These are phyloP conservation scores for Dendrothele bispora DNA, from an alignment of 768 basidiomycete species.

Conservation along the genomic window DNA sequence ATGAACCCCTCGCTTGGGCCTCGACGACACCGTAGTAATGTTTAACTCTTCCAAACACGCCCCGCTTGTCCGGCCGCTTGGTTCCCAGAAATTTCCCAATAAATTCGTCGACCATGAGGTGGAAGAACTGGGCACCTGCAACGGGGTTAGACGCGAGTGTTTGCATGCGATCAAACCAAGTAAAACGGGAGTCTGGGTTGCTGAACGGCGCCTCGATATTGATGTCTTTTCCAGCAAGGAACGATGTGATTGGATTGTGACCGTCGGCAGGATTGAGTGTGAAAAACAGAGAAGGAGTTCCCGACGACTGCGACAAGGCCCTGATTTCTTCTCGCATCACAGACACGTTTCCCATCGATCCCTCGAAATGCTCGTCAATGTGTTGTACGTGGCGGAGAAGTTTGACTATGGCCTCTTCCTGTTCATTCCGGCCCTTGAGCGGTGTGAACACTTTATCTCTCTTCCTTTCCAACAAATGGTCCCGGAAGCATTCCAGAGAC, in stretches of 20 bases:
- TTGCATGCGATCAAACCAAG: conserved; percentile 8
- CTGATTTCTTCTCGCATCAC: conserved; percentile 16
- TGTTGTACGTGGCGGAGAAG: conserved; percentile 16
- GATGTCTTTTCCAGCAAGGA: too few species aligned
- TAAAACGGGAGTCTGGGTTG: conserved; percentile 5
- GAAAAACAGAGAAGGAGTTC: conserved; percentile 13
- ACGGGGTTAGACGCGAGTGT: conserved; percentile 29
- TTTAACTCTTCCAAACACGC: conserved; percentile 29
- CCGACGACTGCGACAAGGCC: conserved; percentile 7
- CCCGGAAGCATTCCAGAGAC: background rate
- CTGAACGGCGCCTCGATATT: too few species aligned
- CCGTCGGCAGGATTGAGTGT: too few species aligned
- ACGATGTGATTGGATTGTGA: too few species aligned
- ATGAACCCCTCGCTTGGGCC: conserved; percentile 28
- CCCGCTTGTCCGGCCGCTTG: conserved; percentile 10
- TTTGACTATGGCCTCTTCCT: conserved; percentile 10
- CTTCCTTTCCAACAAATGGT: background rate
- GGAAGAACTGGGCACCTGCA: conserved; percentile 28
- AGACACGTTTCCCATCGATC: conserved; percentile 8
- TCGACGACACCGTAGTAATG: too few species aligned
- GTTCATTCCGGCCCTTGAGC: background rate
- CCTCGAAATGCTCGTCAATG: conserved; percentile 14
- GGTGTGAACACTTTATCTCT: background rate
- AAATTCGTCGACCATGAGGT: too few species aligned
- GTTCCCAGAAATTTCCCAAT: conserved; percentile 23